Percentiles rank a stretch among this genome's conserved stretches.
Evolutionary conservation across 1,139 yeast genomes (phyloP).

Genomic region (Pneumocystis murina): DNA sequence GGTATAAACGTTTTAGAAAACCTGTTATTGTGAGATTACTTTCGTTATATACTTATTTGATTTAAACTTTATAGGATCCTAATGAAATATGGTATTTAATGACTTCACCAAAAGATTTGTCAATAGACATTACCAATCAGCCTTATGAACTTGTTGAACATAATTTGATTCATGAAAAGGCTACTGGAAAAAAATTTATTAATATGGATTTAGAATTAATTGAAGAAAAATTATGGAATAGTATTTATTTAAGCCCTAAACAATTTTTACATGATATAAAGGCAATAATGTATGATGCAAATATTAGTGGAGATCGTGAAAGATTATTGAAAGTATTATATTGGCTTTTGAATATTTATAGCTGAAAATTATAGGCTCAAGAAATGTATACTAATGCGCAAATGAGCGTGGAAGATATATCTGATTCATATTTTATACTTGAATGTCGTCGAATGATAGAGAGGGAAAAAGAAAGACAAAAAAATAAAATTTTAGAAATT

Average conservation of each 20-base stretch:
- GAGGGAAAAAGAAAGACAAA: constrained; percentile 49
- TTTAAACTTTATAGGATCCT: not conserved
- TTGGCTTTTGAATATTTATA: constrained; percentile 1
- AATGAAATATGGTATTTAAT: constrained; percentile 1
- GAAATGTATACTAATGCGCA: constrained; percentile 96
- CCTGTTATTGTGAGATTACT: constrained; percentile 46
- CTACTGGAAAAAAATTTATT: constrained; percentile 56
- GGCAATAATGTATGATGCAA: constrained; percentile 67
- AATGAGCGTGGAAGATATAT: constrained; percentile 84
- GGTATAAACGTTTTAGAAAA: constrained; percentile 66
- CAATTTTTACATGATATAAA: constrained; percentile 76
- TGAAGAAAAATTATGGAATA: constrained; percentile 94
- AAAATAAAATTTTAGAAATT: constrained; percentile 15
- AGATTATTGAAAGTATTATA: constrained; percentile 40
- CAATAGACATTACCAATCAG: constrained; percentile 21
- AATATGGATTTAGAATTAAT: constrained; percentile 90
- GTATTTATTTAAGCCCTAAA: constrained; percentile 81
- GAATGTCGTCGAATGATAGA: constrained; percentile 63
- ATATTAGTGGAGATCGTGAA: constrained; percentile 66
- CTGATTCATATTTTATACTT: constrained; percentile 48
- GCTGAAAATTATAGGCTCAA: constrained; percentile 37
- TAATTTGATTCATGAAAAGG: constrained; percentile 63
- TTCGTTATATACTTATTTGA: not conserved
- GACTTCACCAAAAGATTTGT: constrained; percentile 1
- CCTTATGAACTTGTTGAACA: constrained; percentile 45